These are phyloP conservation scores for Stagonosporopsis cucurbitacearum DNA, from an alignment of 2,329 filamentous ascomycete genomes.

Conservation along the genomic window DNA sequence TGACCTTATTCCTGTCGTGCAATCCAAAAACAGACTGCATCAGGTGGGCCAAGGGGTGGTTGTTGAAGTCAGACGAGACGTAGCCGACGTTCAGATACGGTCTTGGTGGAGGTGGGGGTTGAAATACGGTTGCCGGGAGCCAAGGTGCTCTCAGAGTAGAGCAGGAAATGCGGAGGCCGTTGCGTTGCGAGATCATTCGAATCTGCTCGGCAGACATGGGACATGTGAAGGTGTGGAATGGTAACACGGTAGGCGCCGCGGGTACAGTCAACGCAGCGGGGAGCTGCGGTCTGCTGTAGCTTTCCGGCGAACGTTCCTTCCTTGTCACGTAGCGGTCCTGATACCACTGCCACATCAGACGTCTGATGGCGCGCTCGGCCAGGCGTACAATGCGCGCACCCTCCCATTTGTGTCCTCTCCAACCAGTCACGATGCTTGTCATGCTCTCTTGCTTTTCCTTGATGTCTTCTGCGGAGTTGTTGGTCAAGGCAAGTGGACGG, in stretches of 20 bases:
- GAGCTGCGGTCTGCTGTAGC: constrained; percentile 75
- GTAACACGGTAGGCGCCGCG: constrained; percentile 89
- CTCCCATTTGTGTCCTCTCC: constrained; percentile 84
- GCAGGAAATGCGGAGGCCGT: constrained; percentile 89
- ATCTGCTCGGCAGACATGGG: constrained; percentile 91
- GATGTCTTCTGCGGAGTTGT: constrained; percentile 39
- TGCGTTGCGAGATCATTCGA: constrained; percentile 91
- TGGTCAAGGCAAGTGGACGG: constrained; percentile 54
- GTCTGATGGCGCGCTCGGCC: constrained; percentile 81
- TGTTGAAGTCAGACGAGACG: constrained; percentile 98
- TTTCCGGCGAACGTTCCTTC: constrained; percentile 61
- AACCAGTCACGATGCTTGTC: constrained; percentile 48
- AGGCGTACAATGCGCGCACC: constrained; percentile 83
- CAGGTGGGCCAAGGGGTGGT: constrained; percentile 92
- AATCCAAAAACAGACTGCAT: constrained; percentile 99
- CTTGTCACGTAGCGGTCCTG: constrained; percentile 74
- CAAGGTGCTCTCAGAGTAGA: constrained; percentile 86
- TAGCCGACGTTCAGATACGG: constrained; percentile 93
- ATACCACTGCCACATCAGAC: constrained; percentile 85
- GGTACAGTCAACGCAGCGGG: constrained; percentile 78
- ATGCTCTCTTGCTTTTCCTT: constrained; percentile 49
- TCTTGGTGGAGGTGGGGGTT: constrained; percentile 81
- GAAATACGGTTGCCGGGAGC: constrained; percentile 80
- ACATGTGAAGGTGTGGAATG: constrained; percentile 97
- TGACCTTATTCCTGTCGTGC: constrained; percentile 75